Base-by-base conservation (phyloP, 495 filamentous ascomycete genomes). In the Cercophora scortea region DNA sequence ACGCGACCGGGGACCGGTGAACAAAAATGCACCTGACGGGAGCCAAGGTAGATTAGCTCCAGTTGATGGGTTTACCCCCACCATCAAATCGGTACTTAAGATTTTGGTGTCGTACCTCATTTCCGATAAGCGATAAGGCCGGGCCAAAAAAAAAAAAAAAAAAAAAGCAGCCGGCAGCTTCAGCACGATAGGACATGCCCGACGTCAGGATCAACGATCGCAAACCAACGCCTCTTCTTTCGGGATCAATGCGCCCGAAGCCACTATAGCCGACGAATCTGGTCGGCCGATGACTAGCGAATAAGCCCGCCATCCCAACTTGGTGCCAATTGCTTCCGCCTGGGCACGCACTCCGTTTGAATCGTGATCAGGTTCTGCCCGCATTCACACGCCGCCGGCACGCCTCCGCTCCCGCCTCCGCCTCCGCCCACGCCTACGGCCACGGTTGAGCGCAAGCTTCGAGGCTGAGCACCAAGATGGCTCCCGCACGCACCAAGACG, bases 401-500 rank as follows among this genome's bases (percentile, higher is more conserved):
- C 10, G 38, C 11, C 38, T 40, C 38, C 10, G n/a, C 38, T 8
- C 3, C 38, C 38, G n/a, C 10, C n/a, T 40, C 38, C n/a, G 38
- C n/a, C 10, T 11, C n/a, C 38, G 38, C 38, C 10, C 8, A 2
- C 38, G n/a, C 25, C 25, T 25, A 25, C 25, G 25, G 2, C 25
- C 25, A 25, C 25, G 25, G 5, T 25, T 5, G 25, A 25, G 25
- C 41, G 15, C 19, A 35, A 16, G 35, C 17, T 32, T 17, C 12
- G 48, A 51, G 42, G 35, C 51, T 47, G 38, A 13, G 35, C 19
- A 46, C 10, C 38, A 72, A 68, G 49, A 92, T 88, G 76, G 79
- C 80, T 50, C 73, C 75, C 45, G 62, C 62, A 40, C 54, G 60
- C 33, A 80, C 81, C 46, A 63, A 67, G 54, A 87, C 84, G 34